Conservation (phyloP, 352 stramenopile species). For the Globisporangium solare region DNA sequence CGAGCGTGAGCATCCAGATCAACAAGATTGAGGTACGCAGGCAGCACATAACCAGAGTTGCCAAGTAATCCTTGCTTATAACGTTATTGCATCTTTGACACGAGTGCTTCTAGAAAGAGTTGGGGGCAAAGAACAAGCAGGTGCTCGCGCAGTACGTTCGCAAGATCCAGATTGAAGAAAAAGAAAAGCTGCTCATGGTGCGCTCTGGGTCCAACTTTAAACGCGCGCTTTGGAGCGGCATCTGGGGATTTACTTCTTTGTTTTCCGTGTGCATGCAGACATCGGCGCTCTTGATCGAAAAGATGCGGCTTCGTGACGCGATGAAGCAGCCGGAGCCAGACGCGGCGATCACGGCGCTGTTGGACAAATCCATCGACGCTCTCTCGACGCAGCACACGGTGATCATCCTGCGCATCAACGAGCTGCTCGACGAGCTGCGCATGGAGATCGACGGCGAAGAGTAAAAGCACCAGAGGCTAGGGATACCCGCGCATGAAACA, state of each 20-base stretch:
- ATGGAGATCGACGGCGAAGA: slow-evolving; percentile 34
- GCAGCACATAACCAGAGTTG: not conserved
- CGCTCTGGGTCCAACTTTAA: not conserved
- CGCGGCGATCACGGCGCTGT: slow-evolving; percentile 38
- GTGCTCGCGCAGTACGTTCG: slow-evolving; percentile 56
- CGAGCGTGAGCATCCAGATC: slow-evolving; percentile 56
- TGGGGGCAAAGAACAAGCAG: slow-evolving; percentile 30
- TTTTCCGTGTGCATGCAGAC: slow-evolving; percentile 31
- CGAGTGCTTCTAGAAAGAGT: slow-evolving; percentile 7
- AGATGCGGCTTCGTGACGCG: slow-evolving; percentile 59
- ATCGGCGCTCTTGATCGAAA: slow-evolving; percentile 75
- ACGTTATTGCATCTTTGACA: not conserved
- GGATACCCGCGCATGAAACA: not conserved
- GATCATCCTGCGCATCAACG: slow-evolving; percentile 75
- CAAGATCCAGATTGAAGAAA: slow-evolving; percentile 71
- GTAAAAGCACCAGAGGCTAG: not conserved
- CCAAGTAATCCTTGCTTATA: too few relatives aligned
- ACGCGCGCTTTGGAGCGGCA: not conserved
- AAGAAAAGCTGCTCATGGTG: slow-evolving; percentile 80
- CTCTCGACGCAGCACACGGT: slow-evolving; percentile 53
- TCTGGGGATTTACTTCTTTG: not conserved
- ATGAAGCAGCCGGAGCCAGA: slow-evolving; percentile 34
- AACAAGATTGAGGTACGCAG: slow-evolving; percentile 57
- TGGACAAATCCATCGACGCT: slow-evolving; percentile 54
- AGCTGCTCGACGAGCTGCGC: slow-evolving; percentile 64